Conservation (phyloP, 2,329 filamentous ascomycete species). For the Endothia cerciana region DNA sequence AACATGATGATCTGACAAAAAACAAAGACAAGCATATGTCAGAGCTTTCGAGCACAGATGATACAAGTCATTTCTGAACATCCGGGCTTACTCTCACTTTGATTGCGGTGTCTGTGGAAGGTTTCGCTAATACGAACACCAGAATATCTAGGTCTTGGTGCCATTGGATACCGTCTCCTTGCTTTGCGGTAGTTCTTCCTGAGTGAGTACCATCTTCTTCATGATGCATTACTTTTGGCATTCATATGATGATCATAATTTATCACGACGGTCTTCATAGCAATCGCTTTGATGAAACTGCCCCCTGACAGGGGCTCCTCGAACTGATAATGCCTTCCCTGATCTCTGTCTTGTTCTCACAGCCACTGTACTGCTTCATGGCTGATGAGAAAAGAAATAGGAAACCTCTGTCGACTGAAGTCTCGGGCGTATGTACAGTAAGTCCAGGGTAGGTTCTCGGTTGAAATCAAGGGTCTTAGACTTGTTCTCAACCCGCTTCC, state of each 20-base stretch:
- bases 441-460: neutral
- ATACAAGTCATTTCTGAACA: conserved; percentile 51
- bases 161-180: neutral
- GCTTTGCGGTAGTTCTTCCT: neutral
- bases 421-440: neutral
- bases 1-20: conserved; percentile 79
- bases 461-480: neutral
- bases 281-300: conserved; percentile 77
- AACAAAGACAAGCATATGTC: conserved; percentile 96
- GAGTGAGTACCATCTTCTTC: neutral
- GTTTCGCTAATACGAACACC: conserved; percentile 36
- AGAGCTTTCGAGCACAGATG: conserved; percentile 66
- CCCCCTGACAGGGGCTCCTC: conserved; percentile 71
- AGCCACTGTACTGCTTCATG: neutral
- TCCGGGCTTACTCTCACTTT: conserved; percentile 14
- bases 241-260: conserved; percentile 70
- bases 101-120: conserved; percentile 28
- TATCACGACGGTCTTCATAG: conserved; percentile 92
- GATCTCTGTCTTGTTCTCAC: neutral
- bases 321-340: conserved; percentile 39
- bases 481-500: neutral
- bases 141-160: neutral
- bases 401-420: neutral
- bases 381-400: conserved; percentile 24
- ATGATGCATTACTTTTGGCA: neutral